These are phyloP conservation scores for Aureobasidium sp. DNA, from an alignment of 2,329 filamentous ascomycete genomes.

Conservation along the genomic window DNA sequence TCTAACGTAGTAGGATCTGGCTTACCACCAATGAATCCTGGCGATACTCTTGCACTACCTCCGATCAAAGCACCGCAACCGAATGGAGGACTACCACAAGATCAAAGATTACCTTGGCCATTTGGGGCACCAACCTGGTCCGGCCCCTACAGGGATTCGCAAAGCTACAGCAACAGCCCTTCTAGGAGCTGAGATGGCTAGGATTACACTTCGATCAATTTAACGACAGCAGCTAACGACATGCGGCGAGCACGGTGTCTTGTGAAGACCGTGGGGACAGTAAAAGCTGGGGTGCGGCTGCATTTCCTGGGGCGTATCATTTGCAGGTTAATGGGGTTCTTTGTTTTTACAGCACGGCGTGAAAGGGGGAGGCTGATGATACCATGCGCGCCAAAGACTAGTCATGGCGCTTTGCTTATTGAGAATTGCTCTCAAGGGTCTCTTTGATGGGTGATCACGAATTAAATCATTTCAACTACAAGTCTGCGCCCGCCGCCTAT, in stretches of 20 bases:
- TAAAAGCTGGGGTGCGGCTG: neutral
- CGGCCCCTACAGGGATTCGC: constrained; percentile 3
- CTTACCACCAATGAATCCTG: constrained; percentile 12
- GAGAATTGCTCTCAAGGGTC: neutral
- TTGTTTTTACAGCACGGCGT: constrained; percentile 7
- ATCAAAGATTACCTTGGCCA: constrained; percentile 13
- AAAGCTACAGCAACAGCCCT: constrained; percentile 14
- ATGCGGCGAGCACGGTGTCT: constrained; percentile 6
- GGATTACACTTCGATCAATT: neutral
- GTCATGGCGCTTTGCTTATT: constrained; percentile 1
- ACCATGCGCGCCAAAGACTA: neutral
- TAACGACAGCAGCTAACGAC: constrained; percentile 7
- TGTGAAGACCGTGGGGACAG: neutral
- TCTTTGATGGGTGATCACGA: neutral
- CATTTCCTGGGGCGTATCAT: constrained; percentile 2
- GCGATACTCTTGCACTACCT: constrained; percentile 19
- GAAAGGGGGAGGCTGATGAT: neutral
- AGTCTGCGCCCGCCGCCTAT: too few species aligned
- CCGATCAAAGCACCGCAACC: constrained; percentile 22
- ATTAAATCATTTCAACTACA: neutral
- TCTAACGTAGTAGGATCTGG: constrained; percentile 18
- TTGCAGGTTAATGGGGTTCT: neutral
- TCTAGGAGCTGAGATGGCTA: neutral
- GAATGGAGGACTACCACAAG: constrained; percentile 11
- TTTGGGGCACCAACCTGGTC: constrained; percentile 4